Evolutionary conservation across 306 rosid genomes (phyloP), one percentile per base, ranked within the genome.

Genomic region (Prunus kanzakura): DNA sequence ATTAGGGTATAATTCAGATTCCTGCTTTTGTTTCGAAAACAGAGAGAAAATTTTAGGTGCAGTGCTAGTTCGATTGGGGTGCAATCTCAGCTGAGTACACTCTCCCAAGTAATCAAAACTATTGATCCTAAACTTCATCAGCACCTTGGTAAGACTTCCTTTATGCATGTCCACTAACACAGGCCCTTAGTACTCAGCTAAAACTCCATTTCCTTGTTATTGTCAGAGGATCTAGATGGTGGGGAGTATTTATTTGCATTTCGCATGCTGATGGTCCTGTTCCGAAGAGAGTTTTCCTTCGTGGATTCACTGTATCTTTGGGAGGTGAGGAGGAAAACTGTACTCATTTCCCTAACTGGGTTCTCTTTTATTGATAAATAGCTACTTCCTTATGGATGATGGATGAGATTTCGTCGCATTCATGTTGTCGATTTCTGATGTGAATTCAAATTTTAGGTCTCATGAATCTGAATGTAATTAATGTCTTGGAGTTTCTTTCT

Each of bases 261-360:
- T 82, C 97, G 98, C 76, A 94, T 92, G 98, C 82, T 94, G 83
- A 92, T 92, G 98, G 98, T 92, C 67, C 96, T 94, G 86, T 94
- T 94, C 83, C 90, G 98, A 46, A 80, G 98, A 92, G 98, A 94
- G 84, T 92, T 91, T 80, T 92, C 96, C 79, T 94, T 94, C 50
- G 92, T 92, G 51, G 97, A 94, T 78, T 79, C 97, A 30, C 77
- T 94, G 83, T 94, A 94, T 83, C 96, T 94, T 70, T 94, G 98
- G 98, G 96, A 94, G 96, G 97, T 94, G 85, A 87, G 84, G 76
- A 79, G 49, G 79, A 30, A 73, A 80, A 30, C 62, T 78, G 23
- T 69, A 46, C 23, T 38, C 2, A 23, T 50, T 80, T 52, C 18
- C 55, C 61, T 32, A 58, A 32, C 61, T 58, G 69, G 60, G 16